A percentile compares a stretch with the other conserved stretches of the same genome.
These are phyloP conservation scores for Fusarium sp. DNA, from an alignment of 2,329 filamentous ascomycete genomes.

Conservation along the genomic window DNA sequence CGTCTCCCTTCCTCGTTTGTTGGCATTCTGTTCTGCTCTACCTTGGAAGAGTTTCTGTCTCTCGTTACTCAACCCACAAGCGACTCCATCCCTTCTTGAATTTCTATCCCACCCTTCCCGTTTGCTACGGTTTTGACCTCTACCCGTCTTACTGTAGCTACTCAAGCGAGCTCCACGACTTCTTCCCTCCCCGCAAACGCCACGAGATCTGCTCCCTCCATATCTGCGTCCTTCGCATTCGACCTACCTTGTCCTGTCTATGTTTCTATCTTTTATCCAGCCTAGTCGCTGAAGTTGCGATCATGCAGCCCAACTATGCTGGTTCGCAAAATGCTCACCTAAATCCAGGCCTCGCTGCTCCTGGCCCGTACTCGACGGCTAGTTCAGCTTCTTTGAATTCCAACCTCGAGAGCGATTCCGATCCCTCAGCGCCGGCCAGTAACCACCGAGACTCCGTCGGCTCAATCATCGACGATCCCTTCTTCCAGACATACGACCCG, in stretches of 20 bases:
- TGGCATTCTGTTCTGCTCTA: conserved; percentile 22
- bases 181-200: conserved; percentile 40
- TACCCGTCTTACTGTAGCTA: conserved; percentile 9
- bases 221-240: conserved; percentile 26
- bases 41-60: conserved; percentile 20
- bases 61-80: conserved; percentile 24
- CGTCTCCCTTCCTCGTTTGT: conserved; percentile 34
- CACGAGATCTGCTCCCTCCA: conserved; percentile 35
- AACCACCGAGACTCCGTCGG: conserved; percentile 60
- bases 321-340: conserved; percentile 44
- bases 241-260: conserved; percentile 27
- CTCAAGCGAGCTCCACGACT: conserved; percentile 31
- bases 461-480: conserved; percentile 67
- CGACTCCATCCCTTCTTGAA: conserved; percentile 15
- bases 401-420: conserved; percentile 38
- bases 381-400: conserved; percentile 40
- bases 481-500: conserved; percentile 61
- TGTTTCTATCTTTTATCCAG: conserved; percentile 41
- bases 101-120: conserved; percentile 1
- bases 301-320: conserved; percentile 45
- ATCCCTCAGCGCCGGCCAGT: conserved; percentile 28
- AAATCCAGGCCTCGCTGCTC: conserved; percentile 38
- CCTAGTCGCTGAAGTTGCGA: conserved; percentile 48
- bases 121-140: conserved; percentile 15
- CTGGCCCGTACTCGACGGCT: conserved; percentile 26